Evolutionary conservation across 1,139 yeast genomes (phyloP).

Genomic region (Protomyces inouyei): DNA sequence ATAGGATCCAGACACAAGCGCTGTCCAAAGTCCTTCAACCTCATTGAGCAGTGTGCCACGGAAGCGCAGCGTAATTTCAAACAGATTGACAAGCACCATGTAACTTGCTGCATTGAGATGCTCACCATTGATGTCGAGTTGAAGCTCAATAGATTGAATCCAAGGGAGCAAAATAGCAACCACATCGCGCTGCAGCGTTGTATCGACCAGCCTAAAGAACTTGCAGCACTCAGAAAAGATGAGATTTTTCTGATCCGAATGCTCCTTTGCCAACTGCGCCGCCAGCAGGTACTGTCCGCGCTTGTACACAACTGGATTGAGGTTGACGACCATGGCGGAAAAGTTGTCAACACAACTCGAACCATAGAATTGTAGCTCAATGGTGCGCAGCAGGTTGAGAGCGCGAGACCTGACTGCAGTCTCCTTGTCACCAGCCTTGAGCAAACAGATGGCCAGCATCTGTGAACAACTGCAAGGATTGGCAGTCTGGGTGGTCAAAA

Average conservation of each 20-base stretch:
- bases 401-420: conserved; percentile 60
- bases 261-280: conserved; percentile 54
- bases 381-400: conserved; percentile 51
- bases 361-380: conserved; percentile 54
- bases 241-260: conserved; percentile 54
- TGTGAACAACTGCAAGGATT: conserved; percentile 46
- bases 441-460: conserved; percentile 55
- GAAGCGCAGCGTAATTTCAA: conserved; percentile 77
- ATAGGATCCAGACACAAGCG: conserved; percentile 68
- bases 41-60: conserved; percentile 72
- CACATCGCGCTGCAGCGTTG: conserved; percentile 64
- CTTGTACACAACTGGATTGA: conserved; percentile 68
- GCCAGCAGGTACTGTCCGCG: conserved; percentile 69
- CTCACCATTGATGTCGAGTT: conserved; percentile 50
- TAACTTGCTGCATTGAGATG: conserved; percentile 42
- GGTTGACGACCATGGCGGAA: conserved; percentile 59
- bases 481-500: conserved; percentile 47
- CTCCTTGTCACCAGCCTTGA: conserved; percentile 64
- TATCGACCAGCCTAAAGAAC: conserved; percentile 60
- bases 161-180: conserved; percentile 80
- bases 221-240: conserved; percentile 69
- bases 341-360: conserved; percentile 48
- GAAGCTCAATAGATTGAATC: conserved; percentile 73
- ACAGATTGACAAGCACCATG: conserved; percentile 76
- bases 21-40: conserved; percentile 92